phyloP scores from a whole-genome alignment of 495 filamentous ascomycete species.

The Thermochaetoides thermophila region DNA sequence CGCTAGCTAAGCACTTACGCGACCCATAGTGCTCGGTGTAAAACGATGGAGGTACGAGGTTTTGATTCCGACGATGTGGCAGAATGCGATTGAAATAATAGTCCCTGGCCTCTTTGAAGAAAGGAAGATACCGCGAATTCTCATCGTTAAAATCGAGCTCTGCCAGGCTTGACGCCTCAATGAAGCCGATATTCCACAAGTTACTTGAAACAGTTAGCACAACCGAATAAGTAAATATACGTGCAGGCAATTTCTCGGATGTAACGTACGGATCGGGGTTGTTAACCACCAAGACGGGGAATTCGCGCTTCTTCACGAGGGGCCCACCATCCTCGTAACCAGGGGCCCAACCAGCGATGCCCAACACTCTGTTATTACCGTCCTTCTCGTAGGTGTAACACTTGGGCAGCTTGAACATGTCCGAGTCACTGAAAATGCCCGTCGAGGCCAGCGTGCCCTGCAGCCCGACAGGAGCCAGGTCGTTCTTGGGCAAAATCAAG shows the following conservation, averaged over 20 bases:
- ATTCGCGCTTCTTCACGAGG: slow-evolving; percentile 20
- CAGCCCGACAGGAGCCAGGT: slow-evolving; percentile 18
- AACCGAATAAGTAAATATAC: neutral
- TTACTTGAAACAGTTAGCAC: slow-evolving; percentile 5
- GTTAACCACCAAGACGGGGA: slow-evolving; percentile 31
- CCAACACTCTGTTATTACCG: neutral
- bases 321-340: slow-evolving; percentile 26
- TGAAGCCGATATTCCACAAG: slow-evolving; percentile 14
- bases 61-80: no score
- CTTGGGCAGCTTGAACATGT: slow-evolving; percentile 10
- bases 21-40: no score
- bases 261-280: slow-evolving; percentile 8
- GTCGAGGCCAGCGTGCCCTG: slow-evolving; percentile 16
- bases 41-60: no score
- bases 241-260: neutral
- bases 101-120: slow-evolving; percentile 7
- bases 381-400: slow-evolving; percentile 23
- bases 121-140: slow-evolving; percentile 5
- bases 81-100: slow-evolving; percentile 4
- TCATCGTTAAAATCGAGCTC: slow-evolving; percentile 15
- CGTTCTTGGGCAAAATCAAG: slow-evolving; percentile 26
- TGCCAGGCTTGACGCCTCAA: slow-evolving; percentile 11
- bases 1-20: no score
- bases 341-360: slow-evolving; percentile 25
- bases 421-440: slow-evolving; percentile 15